A percentile compares a stretch with the other conserved stretches of the same genome.
Evolutionary conservation across 2,329 filamentous ascomycete genomes (phyloP).

Genomic region (Colletotrichum cordylinicola): DNA sequence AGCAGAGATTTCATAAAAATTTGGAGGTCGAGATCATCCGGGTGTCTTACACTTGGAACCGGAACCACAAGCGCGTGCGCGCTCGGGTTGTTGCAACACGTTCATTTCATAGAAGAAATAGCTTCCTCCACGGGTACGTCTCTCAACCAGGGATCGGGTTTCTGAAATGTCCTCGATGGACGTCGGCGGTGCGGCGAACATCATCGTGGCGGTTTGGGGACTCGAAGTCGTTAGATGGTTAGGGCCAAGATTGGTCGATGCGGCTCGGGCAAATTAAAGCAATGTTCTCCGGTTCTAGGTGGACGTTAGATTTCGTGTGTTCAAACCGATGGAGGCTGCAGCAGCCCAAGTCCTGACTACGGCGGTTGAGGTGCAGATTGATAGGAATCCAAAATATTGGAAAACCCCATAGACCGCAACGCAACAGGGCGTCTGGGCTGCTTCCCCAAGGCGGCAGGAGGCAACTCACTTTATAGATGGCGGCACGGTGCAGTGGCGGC

Average conservation of each 20-base stretch:
- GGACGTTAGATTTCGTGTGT: background rate
- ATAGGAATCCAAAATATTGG: background rate
- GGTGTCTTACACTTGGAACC: slow-evolving; percentile 84
- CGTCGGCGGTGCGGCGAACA: background rate
- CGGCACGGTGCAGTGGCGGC: background rate
- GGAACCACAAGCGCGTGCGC: slow-evolving; percentile 92
- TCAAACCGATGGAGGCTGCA: background rate
- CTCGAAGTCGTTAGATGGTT: background rate
- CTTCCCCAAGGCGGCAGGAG: background rate
- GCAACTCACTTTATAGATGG: background rate
- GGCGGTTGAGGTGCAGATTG: background rate
- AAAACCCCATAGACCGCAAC: background rate
- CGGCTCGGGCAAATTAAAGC: background rate
- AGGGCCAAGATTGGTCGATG: background rate
- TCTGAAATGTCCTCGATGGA: background rate
- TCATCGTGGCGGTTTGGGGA: background rate
- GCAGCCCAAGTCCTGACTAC: background rate
- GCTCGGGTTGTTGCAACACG: slow-evolving; percentile 93
- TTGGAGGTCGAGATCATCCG: slow-evolving; percentile 11
- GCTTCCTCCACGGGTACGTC: slow-evolving; percentile 73
- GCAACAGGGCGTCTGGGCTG: background rate
- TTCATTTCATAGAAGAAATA: slow-evolving; percentile 81
- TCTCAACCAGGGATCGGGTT: background rate
- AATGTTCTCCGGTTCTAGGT: background rate
- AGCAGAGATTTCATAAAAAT: slow-evolving; percentile 22